These are phyloP conservation scores for Pecoramyces ruminantium DNA, from an alignment of 192 early-diverging fungal genomes.

Conservation along the genomic window DNA sequence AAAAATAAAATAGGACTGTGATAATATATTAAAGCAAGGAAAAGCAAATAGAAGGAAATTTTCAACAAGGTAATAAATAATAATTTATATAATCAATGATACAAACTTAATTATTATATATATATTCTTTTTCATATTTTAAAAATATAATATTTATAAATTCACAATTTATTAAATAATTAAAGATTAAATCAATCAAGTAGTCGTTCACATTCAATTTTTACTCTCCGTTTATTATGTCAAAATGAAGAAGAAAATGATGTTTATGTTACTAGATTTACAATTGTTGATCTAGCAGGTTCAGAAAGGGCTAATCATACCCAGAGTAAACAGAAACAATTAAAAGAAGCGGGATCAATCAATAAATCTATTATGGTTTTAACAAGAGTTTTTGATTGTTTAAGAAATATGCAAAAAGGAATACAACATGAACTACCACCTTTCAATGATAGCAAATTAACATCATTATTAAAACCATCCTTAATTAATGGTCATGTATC, in stretches of 20 bases:
- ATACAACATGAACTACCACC: background rate
- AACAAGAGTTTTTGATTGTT: background rate
- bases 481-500: background rate
- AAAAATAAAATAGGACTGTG: background rate
- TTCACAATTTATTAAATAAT: no score
- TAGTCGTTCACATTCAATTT: background rate
- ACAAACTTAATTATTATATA: no score
- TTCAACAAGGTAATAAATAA: background rate
- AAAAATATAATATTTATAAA: no score
- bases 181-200: background rate
- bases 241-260: background rate
- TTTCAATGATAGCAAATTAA: background rate
- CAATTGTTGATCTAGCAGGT: background rate
- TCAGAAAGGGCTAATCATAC: background rate
- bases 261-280: background rate
- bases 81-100: no score
- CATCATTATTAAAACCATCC: background rate
- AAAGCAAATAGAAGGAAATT: background rate
- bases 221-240: background rate
- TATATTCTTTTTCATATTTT: no score
- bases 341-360: background rate
- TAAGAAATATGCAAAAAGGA: background rate
- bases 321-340: background rate
- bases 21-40: background rate
- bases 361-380: background rate